These are phyloP conservation scores for Pleoardoris graminearum DNA, from an alignment of 2,329 filamentous ascomycete genomes.

Conservation along the genomic window DNA sequence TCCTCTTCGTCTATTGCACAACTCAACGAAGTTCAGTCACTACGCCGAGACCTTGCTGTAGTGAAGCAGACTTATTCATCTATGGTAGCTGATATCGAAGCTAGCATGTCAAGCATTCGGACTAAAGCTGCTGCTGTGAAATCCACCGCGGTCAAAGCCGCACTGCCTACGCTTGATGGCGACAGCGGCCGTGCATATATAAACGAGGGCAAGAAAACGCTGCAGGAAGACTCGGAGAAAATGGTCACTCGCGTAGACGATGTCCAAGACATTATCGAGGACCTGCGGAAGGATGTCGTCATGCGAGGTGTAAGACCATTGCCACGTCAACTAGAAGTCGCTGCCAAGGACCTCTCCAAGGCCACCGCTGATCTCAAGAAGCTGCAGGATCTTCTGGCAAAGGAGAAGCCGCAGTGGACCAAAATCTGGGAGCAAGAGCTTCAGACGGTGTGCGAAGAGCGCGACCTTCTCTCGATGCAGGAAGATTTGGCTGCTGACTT, in stretches of 20 bases:
- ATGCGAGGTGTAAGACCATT: constrained; percentile 87
- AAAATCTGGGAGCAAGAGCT: constrained; percentile 99
- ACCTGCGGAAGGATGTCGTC: constrained; percentile 96
- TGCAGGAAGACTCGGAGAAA: constrained; percentile 84
- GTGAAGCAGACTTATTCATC: constrained; percentile 90
- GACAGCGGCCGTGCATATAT: constrained; percentile 86
- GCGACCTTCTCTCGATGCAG: constrained; percentile 92
- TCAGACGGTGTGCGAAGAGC: constrained; percentile 92
- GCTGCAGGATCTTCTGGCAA: constrained; percentile 88
- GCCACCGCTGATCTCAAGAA: constrained; percentile 87
- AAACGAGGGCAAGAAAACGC: constrained; percentile 79
- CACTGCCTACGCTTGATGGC: constrained; percentile 71
- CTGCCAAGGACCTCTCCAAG: constrained; percentile 82
- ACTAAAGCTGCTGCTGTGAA: constrained; percentile 83
- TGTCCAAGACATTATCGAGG: constrained; percentile 94
- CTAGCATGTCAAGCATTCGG: constrained; percentile 82
- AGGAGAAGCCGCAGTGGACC: constrained; percentile 95
- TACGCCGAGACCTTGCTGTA: constrained; percentile 87
- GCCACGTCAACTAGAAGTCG: constrained; percentile 84
- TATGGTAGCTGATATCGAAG: constrained; percentile 85
- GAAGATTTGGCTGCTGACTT: constrained; percentile 93
- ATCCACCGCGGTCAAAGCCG: constrained; percentile 69
- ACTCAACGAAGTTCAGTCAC: constrained; percentile 74
- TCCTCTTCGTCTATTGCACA: constrained; percentile 59
- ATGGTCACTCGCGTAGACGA: constrained; percentile 93